phyloP scores from a whole-genome alignment of 2,329 filamentous ascomycete species.

The Aureobasidium sp. region DNA sequence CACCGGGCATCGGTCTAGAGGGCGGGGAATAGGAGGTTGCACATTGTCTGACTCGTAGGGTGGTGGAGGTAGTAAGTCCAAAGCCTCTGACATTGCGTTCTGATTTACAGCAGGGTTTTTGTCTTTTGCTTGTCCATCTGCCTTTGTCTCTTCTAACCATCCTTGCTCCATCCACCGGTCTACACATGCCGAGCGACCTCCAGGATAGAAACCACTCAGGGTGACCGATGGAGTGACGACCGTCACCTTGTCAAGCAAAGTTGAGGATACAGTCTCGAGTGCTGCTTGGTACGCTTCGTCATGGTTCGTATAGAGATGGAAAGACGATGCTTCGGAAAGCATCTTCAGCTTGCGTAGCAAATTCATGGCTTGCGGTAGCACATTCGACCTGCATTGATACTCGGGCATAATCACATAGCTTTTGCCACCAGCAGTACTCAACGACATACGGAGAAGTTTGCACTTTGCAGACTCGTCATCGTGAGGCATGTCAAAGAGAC shows the following conservation, averaged over 20 bases:
- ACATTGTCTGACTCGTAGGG: neutral
- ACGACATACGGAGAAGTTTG: neutral
- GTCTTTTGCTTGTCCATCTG: neutral
- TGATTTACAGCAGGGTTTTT: neutral
- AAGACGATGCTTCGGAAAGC: neutral
- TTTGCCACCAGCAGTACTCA: neutral
- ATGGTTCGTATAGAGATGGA: neutral
- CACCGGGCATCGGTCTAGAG: neutral
- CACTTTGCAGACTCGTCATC: neutral
- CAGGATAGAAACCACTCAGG: neutral
- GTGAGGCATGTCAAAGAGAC: neutral
- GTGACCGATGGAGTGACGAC: neutral
- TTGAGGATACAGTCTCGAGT: neutral
- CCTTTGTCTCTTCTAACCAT: neutral
- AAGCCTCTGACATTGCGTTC: neutral
- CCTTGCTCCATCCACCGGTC: neutral
- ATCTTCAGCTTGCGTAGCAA: neutral
- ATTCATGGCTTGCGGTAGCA: neutral
- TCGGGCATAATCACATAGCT: conserved; percentile 5
- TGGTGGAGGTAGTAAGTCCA: neutral
- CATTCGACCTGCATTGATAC: neutral
- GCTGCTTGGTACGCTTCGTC: neutral
- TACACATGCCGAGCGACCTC: neutral
- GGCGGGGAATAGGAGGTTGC: no score
- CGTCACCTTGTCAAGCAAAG: neutral